A percentile compares a stretch with the other conserved stretches of the same genome.
These are phyloP conservation scores for Xerocomellus amylosporus DNA, from an alignment of 768 basidiomycete genomes.

Conservation along the genomic window DNA sequence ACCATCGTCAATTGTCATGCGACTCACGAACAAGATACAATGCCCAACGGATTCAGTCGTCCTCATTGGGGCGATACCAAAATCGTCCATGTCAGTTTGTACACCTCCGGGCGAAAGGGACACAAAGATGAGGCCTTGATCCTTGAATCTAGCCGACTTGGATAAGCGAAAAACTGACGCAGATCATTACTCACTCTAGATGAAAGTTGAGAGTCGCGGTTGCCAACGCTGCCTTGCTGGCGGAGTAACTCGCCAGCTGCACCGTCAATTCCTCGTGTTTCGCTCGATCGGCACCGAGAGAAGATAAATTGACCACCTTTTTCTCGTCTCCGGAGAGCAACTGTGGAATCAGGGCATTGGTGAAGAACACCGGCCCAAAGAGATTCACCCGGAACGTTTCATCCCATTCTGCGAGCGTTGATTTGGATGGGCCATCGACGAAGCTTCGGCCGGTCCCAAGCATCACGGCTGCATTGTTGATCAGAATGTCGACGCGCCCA, in stretches of 20 bases:
- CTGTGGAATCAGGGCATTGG: slow-evolving; percentile 5
- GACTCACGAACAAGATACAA: slow-evolving; percentile 2
- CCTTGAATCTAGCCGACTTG: background rate
- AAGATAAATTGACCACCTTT: slow-evolving; percentile 3
- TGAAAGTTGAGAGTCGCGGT: slow-evolving; percentile 7
- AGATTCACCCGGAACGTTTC: slow-evolving; percentile 8
- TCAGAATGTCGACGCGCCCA: background rate
- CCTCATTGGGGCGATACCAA: slow-evolving; percentile 5
- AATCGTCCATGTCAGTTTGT: slow-evolving; percentile 8
- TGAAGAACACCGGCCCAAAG: slow-evolving; percentile 6
- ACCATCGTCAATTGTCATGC: slow-evolving; percentile 2
- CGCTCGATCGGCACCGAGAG: slow-evolving; percentile 5
- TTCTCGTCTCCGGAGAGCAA: background rate
- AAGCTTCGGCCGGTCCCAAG: slow-evolving; percentile 1
- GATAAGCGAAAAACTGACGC: background rate
- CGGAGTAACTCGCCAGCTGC: slow-evolving; percentile 7
- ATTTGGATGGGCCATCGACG: slow-evolving; percentile 2
- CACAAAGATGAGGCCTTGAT: background rate
- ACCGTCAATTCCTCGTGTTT: background rate
- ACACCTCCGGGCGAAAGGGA: slow-evolving; percentile 6
- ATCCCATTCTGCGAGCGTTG: slow-evolving; percentile 7
- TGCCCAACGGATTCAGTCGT: slow-evolving; percentile 1
- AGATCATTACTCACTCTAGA: background rate
- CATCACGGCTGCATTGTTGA: slow-evolving; percentile 6
- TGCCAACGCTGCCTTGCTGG: slow-evolving; percentile 4